Base-by-base conservation (phyloP, 805 yeast genomes). In the Candida khao-thaluensis region DNA sequence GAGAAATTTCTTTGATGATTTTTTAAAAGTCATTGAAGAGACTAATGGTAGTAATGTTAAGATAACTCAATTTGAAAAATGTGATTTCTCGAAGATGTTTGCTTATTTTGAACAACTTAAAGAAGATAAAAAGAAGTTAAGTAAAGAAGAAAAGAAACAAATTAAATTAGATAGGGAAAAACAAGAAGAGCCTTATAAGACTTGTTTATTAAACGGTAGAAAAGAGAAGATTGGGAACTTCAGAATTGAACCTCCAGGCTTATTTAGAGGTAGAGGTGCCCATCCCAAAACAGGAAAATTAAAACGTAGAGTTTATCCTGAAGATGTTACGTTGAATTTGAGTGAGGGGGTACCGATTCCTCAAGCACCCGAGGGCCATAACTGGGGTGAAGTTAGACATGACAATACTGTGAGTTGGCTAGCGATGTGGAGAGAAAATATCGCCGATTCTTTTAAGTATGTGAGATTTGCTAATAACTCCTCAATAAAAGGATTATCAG, bases 401-500 rank as follows among this genome's bases (percentile, higher is more conserved):
- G 97, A 91, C 58, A 83, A 84, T 51, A 82, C 89, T 0, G 97
- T 90, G 18, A 80, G 91, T 9, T 91, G 99, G 99, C 71, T 91
- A 39, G 98, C 97, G 0, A 89, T 83, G 85, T 91, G 97, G 97
- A 81, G 84, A 57, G 98, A 91, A 62, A 91, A 91, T 55, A 85
- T 91, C 49, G 79, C 86, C 35, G 85, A 84, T 49, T 73, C 83
- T 20, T 77, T 81, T 51, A 91, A 91, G 60, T 91, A 91, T 57
- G 98, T 91, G 37, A 71, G 95, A 56, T 79, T 91, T 61, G 95
- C 96, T 4, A 93, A 91, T 15, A 86, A 79, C 50, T 90, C 97
- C 0, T 83, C 95, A 1, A 67, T 91, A 47, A 91, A 90, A 62
- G 98, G 97, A 36, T 81, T 83, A 62, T 81, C 93, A 51, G 97